A percentile compares a stretch with the other conserved stretches of the same genome.
Evolutionary conservation across 345 rosid genomes (phyloP).

Genomic region (Cardamine occulta): DNA sequence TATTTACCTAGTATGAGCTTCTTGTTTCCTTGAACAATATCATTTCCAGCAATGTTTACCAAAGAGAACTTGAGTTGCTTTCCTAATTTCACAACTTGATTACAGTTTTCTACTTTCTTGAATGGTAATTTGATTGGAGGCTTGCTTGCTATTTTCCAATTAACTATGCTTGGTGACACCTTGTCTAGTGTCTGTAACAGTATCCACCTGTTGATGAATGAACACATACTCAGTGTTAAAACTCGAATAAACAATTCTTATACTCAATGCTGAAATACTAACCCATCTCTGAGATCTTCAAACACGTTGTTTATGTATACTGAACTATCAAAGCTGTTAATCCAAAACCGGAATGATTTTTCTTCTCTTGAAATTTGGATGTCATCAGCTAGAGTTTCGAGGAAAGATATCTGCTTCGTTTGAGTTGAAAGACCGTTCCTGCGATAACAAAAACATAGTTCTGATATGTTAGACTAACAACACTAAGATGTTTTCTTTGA

Average conservation of each 20-base stretch:
- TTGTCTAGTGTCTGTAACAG: conserved; percentile 93
- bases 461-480: conserved; percentile 26
- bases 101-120: conserved; percentile 96
- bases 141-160: conserved; percentile 92
- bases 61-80: conserved; percentile 93
- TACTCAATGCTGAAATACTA: conserved; percentile 31
- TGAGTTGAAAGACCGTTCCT: conserved; percentile 93
- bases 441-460: conserved; percentile 29
- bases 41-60: conserved; percentile 95
- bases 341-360: conserved; percentile 94
- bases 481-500: not conserved
- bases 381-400: conserved; percentile 80
- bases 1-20: conserved; percentile 83
- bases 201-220: conserved; percentile 70
- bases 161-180: conserved; percentile 91
- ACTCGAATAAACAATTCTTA: not conserved
- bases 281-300: conserved; percentile 99
- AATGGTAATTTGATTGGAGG: conserved; percentile 97
- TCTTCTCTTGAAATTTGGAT: conserved; percentile 92
- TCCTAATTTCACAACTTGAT: conserved; percentile 93
- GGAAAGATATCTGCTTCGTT: conserved; percentile 84
- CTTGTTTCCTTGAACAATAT: conserved; percentile 93
- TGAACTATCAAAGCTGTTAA: conserved; percentile 88
- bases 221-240: not conserved
- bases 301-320: conserved; percentile 79